Evolutionary conservation across 192 early-diverging fungal genomes (phyloP).

Genomic region (Coemansia sp.): DNA sequence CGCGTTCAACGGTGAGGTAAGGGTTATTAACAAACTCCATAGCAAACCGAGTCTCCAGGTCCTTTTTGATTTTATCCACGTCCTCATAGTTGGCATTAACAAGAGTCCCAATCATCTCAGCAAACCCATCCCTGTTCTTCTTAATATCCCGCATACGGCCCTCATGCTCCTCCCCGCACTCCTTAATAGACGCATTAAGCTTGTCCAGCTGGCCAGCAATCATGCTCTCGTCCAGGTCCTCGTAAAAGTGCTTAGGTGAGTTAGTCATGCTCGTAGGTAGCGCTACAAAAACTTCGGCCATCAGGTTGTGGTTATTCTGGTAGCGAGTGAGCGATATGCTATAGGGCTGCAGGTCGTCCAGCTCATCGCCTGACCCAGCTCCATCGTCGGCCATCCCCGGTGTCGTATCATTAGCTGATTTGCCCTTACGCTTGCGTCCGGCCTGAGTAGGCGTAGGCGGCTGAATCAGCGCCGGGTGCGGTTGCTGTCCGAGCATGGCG

Average conservation of each 20-base stretch:
- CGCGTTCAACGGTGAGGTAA: slow-evolving; percentile 32
- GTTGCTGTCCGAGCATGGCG: slow-evolving; percentile 25
- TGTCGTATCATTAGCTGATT: slow-evolving; percentile 1
- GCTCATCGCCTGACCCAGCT: slow-evolving; percentile 32
- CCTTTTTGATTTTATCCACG: slow-evolving; percentile 21
- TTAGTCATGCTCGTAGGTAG: slow-evolving; percentile 40
- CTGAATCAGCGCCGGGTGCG: slow-evolving; percentile 42
- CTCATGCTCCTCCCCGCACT: slow-evolving; percentile 26
- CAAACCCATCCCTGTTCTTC: slow-evolving; percentile 25
- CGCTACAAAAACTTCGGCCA: slow-evolving; percentile 50
- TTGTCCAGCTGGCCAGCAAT: slow-evolving; percentile 3
- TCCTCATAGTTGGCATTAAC: slow-evolving; percentile 8
- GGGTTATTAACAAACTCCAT: slow-evolving; percentile 51
- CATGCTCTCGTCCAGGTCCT: slow-evolving; percentile 6
- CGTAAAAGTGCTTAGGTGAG: slow-evolving; percentile 41
- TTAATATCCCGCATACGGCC: slow-evolving; percentile 8
- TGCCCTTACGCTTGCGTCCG: slow-evolving; percentile 30
- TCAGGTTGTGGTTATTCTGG: slow-evolving; percentile 49
- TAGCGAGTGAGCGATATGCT: slow-evolving; percentile 38
- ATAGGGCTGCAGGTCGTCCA: slow-evolving; percentile 36
- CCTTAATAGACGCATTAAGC: slow-evolving; percentile 4
- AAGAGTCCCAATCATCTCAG: slow-evolving; percentile 18
- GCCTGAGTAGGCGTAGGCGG: slow-evolving; percentile 3
- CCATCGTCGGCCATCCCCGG: slow-evolving; percentile 7
- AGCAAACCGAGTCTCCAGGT: slow-evolving; percentile 22